Conservation (phyloP, 805 yeast genomes). For the Kluyveromyces lactis region DNA sequence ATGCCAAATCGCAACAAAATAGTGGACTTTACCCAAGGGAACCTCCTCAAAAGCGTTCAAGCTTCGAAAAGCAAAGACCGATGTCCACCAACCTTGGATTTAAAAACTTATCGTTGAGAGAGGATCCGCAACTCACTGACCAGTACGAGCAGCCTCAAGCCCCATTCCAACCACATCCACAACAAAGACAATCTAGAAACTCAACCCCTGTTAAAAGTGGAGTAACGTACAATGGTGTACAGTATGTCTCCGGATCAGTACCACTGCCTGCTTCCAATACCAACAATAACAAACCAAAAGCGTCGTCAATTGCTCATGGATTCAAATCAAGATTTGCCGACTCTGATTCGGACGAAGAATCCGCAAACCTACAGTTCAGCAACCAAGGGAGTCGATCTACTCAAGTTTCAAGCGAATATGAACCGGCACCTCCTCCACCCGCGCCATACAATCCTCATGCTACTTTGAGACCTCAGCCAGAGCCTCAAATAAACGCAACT, state of each 20-base stretch:
- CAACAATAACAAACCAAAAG: background rate
- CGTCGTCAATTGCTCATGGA: constrained; percentile 12
- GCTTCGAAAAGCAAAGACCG: constrained; percentile 44
- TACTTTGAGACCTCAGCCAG: background rate
- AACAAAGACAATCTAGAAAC: background rate
- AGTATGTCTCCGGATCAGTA: background rate
- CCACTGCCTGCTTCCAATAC: background rate
- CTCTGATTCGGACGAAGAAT: constrained; percentile 52
- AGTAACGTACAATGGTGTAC: background rate
- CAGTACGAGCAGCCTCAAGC: constrained; percentile 3
- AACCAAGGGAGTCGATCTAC: constrained; percentile 11
- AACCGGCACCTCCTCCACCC: constrained; percentile 5
- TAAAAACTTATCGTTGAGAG: constrained; percentile 31
- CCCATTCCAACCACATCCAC: background rate
- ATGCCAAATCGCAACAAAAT: background rate
- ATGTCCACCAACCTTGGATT: constrained; percentile 29
- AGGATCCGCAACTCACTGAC: constrained; percentile 10
- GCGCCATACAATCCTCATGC: constrained; percentile 2
- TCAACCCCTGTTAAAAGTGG: background rate
- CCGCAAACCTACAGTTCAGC: constrained; percentile 11
- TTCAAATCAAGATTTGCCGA: constrained; percentile 53
- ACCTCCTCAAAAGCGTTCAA: constrained; percentile 39
- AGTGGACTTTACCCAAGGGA: constrained; percentile 29
- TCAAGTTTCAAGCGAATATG: constrained; percentile 6
- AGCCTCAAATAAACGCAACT: constrained; percentile 4